These are phyloP conservation scores for Lyophyllum atratum DNA, from an alignment of 768 basidiomycete genomes.

Conservation along the genomic window DNA sequence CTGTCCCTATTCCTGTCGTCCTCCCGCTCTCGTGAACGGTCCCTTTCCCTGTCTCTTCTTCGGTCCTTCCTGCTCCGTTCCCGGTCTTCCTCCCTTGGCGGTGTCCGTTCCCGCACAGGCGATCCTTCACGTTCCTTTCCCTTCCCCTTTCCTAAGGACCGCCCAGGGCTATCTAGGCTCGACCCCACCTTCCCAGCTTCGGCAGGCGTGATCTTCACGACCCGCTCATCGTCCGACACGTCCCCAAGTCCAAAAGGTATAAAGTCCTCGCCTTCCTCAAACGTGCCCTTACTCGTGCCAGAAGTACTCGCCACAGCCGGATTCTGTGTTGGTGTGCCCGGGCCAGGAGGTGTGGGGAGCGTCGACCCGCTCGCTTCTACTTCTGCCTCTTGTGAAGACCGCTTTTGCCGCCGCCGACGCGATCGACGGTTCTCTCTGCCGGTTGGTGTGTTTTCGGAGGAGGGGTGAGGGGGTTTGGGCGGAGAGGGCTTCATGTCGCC, in stretches of 20 bases:
- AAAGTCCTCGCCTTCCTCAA: slow-evolving; percentile 35
- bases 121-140: slow-evolving; percentile 12
- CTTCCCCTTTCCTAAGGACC: slow-evolving; percentile 17
- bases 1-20: slow-evolving; percentile 14
- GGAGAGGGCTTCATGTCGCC: slow-evolving; percentile 5
- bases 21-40: slow-evolving; percentile 31
- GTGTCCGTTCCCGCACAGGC: not conserved
- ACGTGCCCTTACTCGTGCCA: slow-evolving; percentile 5
- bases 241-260: slow-evolving; percentile 21
- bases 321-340: not conserved
- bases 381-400: slow-evolving; percentile 4
- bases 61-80: too few species aligned
- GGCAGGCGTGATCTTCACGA: not conserved
- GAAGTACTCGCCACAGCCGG: not conserved
- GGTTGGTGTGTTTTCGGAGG: slow-evolving; percentile 7
- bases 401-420: slow-evolving; percentile 18
- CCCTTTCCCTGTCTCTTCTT: slow-evolving; percentile 32
- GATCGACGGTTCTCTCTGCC: slow-evolving; percentile 5
- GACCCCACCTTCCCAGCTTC: not conserved
- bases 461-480: slow-evolving; percentile 4
- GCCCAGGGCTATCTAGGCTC: not conserved
- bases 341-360: not conserved
- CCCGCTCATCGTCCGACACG: slow-evolving; percentile 3
- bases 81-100: not conserved
- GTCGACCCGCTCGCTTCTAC: slow-evolving; percentile 4